Percentiles rank a stretch among this genome's conserved stretches.
These are phyloP conservation scores for Amphicarpaea edgeworthii DNA, from an alignment of 306 rosid genomes.

Conservation along the genomic window DNA sequence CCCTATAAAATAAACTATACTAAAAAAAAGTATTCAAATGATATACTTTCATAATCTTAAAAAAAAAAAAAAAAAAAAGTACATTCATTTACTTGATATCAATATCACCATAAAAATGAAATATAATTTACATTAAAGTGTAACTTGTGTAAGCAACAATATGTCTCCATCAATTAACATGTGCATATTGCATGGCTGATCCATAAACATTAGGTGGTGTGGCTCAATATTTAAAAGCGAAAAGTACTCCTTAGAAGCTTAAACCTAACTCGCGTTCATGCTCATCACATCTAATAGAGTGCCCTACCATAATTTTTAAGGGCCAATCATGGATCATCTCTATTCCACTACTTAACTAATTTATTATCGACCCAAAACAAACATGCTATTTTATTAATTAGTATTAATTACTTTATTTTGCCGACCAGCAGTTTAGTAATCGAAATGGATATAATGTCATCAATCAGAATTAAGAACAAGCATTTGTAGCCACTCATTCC, in stretches of 20 bases:
- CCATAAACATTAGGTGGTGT: not conserved
- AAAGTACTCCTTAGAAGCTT: not conserved
- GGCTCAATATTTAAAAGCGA: slow-evolving; percentile 16
- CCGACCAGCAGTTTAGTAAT: slow-evolving; percentile 53
- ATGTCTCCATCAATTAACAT: not conserved
- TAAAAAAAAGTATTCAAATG: too few species aligned
- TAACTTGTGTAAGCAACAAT: not conserved
- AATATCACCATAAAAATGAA: too few species aligned
- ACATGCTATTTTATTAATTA: slow-evolving; percentile 16
- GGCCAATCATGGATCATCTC: slow-evolving; percentile 2
- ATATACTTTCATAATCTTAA: too few species aligned
- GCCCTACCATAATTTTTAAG: slow-evolving; percentile 25
- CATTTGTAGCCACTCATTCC: slow-evolving; percentile 48
- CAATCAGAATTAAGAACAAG: not conserved
- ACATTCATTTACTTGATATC: too few species aligned
- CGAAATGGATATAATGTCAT: slow-evolving; percentile 17
- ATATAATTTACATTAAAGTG: not conserved
- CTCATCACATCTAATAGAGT: slow-evolving; percentile 16
- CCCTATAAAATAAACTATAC: too few species aligned
- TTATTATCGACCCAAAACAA: not conserved
- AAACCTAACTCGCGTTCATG: not conserved
- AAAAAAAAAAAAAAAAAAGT: too few species aligned
- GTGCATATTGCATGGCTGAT: not conserved
- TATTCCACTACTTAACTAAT: slow-evolving; percentile 1
- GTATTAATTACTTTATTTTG: slow-evolving; percentile 33